Evolutionary conservation across 164 flowering plant genomes (phyloP), one percentile per base, ranked within the genome.

Genomic region (Dillenia turbinata): DNA sequence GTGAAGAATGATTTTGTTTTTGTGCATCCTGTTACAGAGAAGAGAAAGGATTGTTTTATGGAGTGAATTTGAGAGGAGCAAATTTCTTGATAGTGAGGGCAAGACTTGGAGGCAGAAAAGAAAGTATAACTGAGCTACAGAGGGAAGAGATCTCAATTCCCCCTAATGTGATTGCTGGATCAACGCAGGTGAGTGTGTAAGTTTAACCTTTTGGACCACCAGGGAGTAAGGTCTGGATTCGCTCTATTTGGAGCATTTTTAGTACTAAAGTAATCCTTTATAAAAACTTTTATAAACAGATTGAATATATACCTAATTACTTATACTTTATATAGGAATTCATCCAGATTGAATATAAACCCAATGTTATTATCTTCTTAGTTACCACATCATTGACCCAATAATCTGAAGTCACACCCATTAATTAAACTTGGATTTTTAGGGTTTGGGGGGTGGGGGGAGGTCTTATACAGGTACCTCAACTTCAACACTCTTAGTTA

Each of bases 31-130:
- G n/a, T 68, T 51, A 63, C 72, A 87, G 90, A 44, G 79, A 77
- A 45, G 90, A 85, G 72, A 60, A 77, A 56, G 90, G 94, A 48
- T 8, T 79, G 19, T 84, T 64, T 60, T 84, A 85, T 59, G 94
- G 86, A 43, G n/a, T 88, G 62, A 83, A 79, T 62, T 61, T 85
- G 50, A 61, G 84, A 22, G 83, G 76, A 45, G 72, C 80, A 5
- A 70, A 77, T 33, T 77, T 83, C 59, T 73, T 79, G 24, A 61
- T 84, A 12, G 57, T 82, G 33, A 62, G 82, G 10, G 83, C 79
- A 1, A 59, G 65, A 46, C 76, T 88, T 59, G 77, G 74, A 49
- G 89, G 94, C 43, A 78, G 68, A 54, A 70, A 79, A n/a, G 75
- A 70, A 12, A 71, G 74, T 3, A 62, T 87, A 1, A 69, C 79